Base-by-base conservation (phyloP, 2,329 filamentous ascomycete genomes). In the Talaromyces piceae region DNA sequence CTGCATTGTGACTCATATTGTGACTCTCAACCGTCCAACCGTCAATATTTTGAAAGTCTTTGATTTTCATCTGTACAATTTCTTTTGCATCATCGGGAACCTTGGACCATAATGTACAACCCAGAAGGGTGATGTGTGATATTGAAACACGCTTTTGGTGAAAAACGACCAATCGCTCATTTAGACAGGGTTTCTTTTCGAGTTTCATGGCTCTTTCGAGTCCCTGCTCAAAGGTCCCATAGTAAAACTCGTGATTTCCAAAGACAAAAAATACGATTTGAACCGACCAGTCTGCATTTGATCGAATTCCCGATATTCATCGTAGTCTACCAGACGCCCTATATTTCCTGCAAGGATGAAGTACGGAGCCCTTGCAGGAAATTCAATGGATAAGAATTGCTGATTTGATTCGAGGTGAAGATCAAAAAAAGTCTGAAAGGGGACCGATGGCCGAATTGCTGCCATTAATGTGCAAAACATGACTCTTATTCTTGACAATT, bases 91-190 rank as follows among this genome's bases (percentile, higher is more conserved):
- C 62, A 0, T 67, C 55, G 0, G 75, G 67, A 5, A 84, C 70
- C 0, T 63, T 56, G 1, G 78, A 81, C 76, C 79, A 82, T 0
- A 84, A 67, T 1, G 79, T 81, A 55, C 77, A 82, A 5, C 80
- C 80, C 1, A 83, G 62, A 2, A 83, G 63, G 2, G 73, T 77
- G n/a, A 81, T 48, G 22, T 60, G 60, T 0, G 73, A 52, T 1
- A 43, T 50, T 8, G 57, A 55, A 5, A 68, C 30, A 47, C 62
- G 54, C 51, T 31, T 52, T 27, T 53, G 62, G 28, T 67, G 49
- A 25, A 66, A 59, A 16, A 67, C 8, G 18, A 63, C 45, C 1
- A 70, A 55, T 3, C 57, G 56, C n/a, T 57, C 58, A 5, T 61
- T 57, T 2, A 66, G 49, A 7, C 16, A 57, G 41, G 45, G 44